Evolutionary conservation across 75 land plant species (phyloP).

Genomic region (Cryptomeria japonica): DNA sequence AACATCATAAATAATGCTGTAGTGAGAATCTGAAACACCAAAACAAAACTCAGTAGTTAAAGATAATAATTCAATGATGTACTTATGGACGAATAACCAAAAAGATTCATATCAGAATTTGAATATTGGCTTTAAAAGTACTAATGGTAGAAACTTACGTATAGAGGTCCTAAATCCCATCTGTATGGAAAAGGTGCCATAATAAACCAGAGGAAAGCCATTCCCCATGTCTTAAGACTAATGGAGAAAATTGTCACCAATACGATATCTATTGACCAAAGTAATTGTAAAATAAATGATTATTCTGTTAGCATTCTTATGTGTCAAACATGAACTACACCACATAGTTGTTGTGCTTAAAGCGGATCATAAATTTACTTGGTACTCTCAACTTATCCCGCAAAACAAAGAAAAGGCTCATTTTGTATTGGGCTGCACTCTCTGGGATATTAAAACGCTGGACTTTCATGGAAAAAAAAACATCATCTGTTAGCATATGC

Average conservation of each 20-base stretch:
- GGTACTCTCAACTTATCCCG: conserved; percentile 74
- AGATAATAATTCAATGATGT: background rate
- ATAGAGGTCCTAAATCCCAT: conserved; percentile 86
- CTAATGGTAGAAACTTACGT: conserved; percentile 52
- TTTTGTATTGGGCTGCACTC: conserved; percentile 54
- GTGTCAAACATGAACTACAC: background rate
- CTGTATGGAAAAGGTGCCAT: conserved; percentile 78
- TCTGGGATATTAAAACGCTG: conserved; percentile 80
- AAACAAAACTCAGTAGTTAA: conserved; percentile 1
- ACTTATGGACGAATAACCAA: background rate
- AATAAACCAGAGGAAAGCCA: conserved; percentile 72
- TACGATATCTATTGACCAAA: conserved; percentile 59
- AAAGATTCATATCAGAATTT: background rate
- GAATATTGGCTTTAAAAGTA: background rate
- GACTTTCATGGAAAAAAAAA: background rate
- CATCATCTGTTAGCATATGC: conserved; percentile 2
- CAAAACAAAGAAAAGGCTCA: conserved; percentile 50
- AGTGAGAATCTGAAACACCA: conserved; percentile 68
- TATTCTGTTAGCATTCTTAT: background rate
- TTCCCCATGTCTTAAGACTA: conserved; percentile 69
- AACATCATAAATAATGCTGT: conserved; percentile 79
- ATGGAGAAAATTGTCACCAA: conserved; percentile 86
- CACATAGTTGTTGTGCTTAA: background rate
- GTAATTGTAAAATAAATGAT: background rate
- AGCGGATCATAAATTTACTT: conserved; percentile 37